Evolutionary conservation across 2,329 filamentous ascomycete genomes (phyloP), one percentile per base, ranked within the genome.

Genomic region (Curvularia sp.): DNA sequence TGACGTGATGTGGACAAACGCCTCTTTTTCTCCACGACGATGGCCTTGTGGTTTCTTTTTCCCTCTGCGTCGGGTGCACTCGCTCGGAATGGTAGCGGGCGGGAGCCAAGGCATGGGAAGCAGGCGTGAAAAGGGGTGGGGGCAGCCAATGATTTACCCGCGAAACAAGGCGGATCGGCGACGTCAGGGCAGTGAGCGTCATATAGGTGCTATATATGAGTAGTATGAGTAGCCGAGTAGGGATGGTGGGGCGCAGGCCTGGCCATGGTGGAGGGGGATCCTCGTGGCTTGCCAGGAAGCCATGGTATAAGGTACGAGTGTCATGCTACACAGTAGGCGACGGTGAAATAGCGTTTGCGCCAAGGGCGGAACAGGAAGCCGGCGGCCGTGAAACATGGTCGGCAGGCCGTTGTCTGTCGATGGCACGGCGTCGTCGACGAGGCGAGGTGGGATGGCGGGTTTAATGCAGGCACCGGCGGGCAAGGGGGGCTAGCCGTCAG

Each of bases 391-490:
- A 31, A 31, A 31, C 28, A 31, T 31, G 28, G 28, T 2, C 28
- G 28, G 28, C 28, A 31, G 28, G 28, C 28, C 28, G 28, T 31
- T 31, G 28, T 31, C 28, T 9, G 28, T 31, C 9, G 26, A 8
- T 18, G 18, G 18, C 18, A 18, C 18, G 18, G 18, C 18, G 26
- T 8, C 26, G 26, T 28, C 4, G 26, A 5, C 26, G 26, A 28
- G 26, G 8, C 26, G 26, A 3, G 7, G 9, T 31, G 30, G 30
- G 9, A 42, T 26, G 48, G 18, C 49, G 49, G 53, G 53, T 35
- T 49, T 38, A n/a, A 50, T 55, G 53, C 53, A 55, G 53, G 53
- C 53, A 55, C 53, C 43, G 49, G 33, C 49, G 10, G 28, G 46
- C 53, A 55, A 47, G 53, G 53, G 53, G 53, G 53, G 53, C 44